Conservation (phyloP, 2,329 filamentous ascomycete genomes). For the Conoideocrella luteorostrata region DNA sequence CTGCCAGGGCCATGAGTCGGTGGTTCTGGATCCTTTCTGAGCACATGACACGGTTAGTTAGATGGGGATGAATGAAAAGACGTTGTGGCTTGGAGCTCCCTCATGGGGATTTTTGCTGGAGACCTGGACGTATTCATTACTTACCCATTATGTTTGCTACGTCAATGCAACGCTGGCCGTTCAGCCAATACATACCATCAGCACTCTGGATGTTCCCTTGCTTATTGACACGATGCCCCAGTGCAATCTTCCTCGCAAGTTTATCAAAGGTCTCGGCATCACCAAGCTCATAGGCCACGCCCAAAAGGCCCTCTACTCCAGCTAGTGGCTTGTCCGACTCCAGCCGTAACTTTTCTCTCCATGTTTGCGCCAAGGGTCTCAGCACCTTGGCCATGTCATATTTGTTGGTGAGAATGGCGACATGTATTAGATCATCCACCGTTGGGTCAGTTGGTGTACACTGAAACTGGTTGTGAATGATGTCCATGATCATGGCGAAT, state of each 20-base stretch:
- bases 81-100: no score
- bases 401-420: constrained; percentile 12
- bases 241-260: not conserved
- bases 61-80: no score
- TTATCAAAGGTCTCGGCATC: not conserved
- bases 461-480: not conserved
- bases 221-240: not conserved
- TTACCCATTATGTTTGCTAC: not conserved
- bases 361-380: constrained; percentile 2
- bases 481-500: constrained; percentile 6
- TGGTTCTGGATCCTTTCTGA: no score
- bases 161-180: not conserved
- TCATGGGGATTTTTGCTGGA: no score
- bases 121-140: no score
- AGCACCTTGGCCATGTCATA: constrained; percentile 13
- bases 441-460: constrained; percentile 2
- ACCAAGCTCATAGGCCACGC: constrained; percentile 1
- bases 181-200: not conserved
- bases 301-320: not conserved
- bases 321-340: not conserved
- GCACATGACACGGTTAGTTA: no score
- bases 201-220: not conserved
- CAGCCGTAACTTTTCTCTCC: not conserved
- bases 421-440: not conserved
- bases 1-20: no score